Conservation (phyloP, 2,329 filamentous ascomycete species). For the Pseudogymnoascus sp. region DNA sequence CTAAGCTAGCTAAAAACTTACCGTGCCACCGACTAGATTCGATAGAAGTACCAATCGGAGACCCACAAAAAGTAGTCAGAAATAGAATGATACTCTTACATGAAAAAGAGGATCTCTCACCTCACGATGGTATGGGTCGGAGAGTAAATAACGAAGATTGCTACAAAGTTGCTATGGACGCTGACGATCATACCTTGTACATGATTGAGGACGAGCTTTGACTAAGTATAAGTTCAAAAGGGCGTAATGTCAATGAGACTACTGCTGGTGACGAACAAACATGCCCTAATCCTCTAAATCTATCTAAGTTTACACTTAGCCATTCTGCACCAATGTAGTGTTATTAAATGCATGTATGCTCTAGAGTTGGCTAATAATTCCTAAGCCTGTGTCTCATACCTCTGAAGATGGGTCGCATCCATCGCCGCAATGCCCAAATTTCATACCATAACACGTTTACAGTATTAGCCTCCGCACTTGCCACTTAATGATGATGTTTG, state of each 20-base stretch:
- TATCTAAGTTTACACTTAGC: not conserved
- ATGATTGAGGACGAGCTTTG: constrained; percentile 9
- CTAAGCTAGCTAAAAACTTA: constrained; percentile 15
- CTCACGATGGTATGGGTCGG: constrained; percentile 15
- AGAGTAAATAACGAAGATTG: constrained; percentile 15
- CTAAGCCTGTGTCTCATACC: not conserved
- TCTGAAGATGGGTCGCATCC: not conserved
- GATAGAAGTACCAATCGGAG: constrained; percentile 15
- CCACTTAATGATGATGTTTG: not conserved
- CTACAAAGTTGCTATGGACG: constrained; percentile 16
- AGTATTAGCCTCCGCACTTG: not conserved
- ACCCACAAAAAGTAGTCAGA: constrained; percentile 15
- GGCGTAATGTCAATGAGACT: not conserved
- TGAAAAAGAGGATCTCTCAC: constrained; percentile 13
- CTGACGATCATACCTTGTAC: constrained; percentile 18
- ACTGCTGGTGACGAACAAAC: not conserved
- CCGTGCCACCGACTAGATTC: not conserved
- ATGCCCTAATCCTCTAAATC: not conserved
- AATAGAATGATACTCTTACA: constrained; percentile 10
- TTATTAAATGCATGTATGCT: not conserved
- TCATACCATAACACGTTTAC: not conserved
- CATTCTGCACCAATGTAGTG: not conserved
- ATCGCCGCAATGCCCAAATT: not conserved
- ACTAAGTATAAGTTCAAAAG: not conserved
- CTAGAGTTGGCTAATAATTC: not conserved